Evolutionary conservation across 768 basidiomycete genomes (phyloP).

Genomic region (Mycena albidolilacea): DNA sequence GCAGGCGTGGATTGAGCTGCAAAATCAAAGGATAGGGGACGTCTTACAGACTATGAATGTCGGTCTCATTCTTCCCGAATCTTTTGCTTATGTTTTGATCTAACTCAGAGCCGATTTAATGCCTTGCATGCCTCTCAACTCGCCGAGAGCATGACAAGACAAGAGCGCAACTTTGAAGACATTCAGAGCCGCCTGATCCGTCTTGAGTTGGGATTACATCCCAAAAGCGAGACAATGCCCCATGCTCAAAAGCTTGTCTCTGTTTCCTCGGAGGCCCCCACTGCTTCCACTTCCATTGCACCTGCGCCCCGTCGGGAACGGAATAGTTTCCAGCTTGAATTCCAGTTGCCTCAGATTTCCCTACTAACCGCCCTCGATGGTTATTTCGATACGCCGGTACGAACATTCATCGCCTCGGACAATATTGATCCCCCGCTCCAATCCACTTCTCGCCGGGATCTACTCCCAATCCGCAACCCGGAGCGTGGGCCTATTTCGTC

Average conservation of each 20-base stretch:
- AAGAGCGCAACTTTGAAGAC: slow-evolving; percentile 7
- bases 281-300: not conserved
- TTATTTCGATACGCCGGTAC: not conserved
- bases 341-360: not conserved
- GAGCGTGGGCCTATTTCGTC: not conserved
- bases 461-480: not conserved
- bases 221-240: not conserved
- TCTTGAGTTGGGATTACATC: not conserved
- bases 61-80: not conserved
- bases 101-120: not conserved
- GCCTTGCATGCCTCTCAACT: not conserved
- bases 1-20: slow-evolving; percentile 1
- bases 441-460: not conserved
- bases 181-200: not conserved
- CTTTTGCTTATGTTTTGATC: not conserved
- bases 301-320: not conserved
- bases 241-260: not conserved
- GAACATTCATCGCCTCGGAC: not conserved
- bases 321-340: not conserved
- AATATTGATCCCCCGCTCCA: not conserved
- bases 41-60: slow-evolving; percentile 6
- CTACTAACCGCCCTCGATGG: not conserved
- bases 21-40: slow-evolving; percentile 11
- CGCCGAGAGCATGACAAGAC: slow-evolving; percentile 1
- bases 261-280: not conserved